A percentile compares a stretch with the other conserved stretches of the same genome.
These are phyloP conservation scores for Penicillium freii DNA, from an alignment of 2,329 filamentous ascomycete species.

Conservation along the genomic window DNA sequence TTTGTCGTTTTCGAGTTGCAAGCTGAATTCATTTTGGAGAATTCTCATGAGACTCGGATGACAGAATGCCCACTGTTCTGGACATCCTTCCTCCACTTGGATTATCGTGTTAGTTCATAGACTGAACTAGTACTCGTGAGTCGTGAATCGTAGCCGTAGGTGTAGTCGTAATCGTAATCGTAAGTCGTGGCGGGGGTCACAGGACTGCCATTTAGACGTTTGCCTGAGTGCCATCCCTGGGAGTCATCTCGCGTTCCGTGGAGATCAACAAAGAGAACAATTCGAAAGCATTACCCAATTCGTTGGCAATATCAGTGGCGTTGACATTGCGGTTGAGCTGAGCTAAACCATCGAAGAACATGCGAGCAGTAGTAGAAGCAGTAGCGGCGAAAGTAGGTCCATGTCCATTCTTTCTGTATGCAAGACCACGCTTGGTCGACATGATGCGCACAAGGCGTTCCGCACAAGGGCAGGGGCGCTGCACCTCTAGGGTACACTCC, in stretches of 20 bases:
- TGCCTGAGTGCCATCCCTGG: neutral
- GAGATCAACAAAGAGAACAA: slow-evolving; percentile 32
- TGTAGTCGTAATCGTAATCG: neutral
- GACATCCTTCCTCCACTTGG: neutral
- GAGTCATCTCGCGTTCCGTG: slow-evolving; percentile 24
- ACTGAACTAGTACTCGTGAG: neutral
- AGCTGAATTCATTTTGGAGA: neutral
- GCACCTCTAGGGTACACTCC: slow-evolving; percentile 33
- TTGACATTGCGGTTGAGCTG: slow-evolving; percentile 22
- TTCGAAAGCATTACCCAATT: slow-evolving; percentile 26
- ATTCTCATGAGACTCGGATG: neutral
- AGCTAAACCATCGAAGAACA: slow-evolving; percentile 33
- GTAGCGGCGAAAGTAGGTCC: neutral
- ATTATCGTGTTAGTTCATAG: too few species aligned
- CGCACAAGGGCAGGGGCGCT: slow-evolving; percentile 37
- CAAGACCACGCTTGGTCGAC: slow-evolving; percentile 22
- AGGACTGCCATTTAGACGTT: neutral
- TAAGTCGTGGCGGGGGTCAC: neutral
- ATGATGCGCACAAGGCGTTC: slow-evolving; percentile 35
- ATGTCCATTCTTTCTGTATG: neutral
- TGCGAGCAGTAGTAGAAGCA: slow-evolving; percentile 25
- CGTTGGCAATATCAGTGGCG: slow-evolving; percentile 23
- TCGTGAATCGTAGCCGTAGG: neutral
- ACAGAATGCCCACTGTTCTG: neutral
- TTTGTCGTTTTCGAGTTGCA: too few species aligned